Evolutionary conservation across 1,284 basidiomycete genomes (phyloP).

Genomic region (Pholiota adiposa): DNA sequence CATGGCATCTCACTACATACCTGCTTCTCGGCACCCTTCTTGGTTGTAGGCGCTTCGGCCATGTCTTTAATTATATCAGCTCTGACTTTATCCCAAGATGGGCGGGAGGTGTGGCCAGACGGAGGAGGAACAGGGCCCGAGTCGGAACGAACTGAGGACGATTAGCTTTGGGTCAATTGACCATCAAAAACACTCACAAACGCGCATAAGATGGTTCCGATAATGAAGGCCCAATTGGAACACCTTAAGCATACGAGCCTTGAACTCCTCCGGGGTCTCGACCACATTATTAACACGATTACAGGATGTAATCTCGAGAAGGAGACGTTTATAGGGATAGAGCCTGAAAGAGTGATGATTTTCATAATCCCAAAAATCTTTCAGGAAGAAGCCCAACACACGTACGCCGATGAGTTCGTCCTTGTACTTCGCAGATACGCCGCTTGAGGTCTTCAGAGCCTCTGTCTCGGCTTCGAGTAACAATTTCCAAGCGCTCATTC

Average conservation of each 20-base stretch:
- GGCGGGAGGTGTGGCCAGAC: too few species aligned
- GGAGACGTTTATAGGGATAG: background rate
- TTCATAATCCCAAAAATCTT: background rate
- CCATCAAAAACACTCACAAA: background rate
- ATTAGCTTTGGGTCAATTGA: background rate
- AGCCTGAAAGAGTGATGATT: too few species aligned
- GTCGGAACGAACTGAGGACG: background rate
- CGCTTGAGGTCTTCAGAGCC: background rate
- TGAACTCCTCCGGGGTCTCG: too few species aligned
- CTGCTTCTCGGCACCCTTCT: background rate
- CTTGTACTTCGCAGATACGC: background rate
- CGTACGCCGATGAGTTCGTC: background rate
- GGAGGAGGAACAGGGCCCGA: background rate
- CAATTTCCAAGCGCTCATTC: background rate
- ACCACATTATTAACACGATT: too few species aligned
- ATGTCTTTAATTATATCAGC: background rate
- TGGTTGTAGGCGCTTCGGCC: background rate
- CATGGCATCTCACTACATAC: background rate
- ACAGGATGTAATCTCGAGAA: too few species aligned
- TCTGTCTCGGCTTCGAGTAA: background rate
- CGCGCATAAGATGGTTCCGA: background rate
- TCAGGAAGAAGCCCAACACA: background rate
- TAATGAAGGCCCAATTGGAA: background rate
- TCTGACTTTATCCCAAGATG: too few species aligned
- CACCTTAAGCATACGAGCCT: background rate